These are phyloP conservation scores for Venturia carpophila DNA, from an alignment of 2,329 filamentous ascomycete genomes.

Conservation along the genomic window DNA sequence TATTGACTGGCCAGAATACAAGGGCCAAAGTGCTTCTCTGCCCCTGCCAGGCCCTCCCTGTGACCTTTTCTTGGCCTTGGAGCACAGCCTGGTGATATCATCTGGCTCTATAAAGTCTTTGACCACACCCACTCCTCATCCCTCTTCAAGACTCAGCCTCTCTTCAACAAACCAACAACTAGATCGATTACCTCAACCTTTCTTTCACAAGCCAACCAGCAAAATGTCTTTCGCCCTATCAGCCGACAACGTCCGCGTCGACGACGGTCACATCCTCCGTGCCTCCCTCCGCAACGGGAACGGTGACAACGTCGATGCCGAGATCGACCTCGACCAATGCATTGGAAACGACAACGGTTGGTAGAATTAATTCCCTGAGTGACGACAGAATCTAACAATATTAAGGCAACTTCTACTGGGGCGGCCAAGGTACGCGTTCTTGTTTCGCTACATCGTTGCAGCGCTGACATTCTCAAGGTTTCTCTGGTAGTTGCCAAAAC, in stretches of 20 bases:
- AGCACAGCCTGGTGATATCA: constrained; percentile 10
- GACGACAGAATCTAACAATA: neutral
- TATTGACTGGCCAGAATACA: neutral
- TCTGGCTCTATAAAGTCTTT: neutral
- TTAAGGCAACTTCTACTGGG: constrained; percentile 41
- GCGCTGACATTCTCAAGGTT: constrained; percentile 30
- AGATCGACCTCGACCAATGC: constrained; percentile 43
- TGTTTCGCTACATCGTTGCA: neutral
- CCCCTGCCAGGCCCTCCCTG: neutral
- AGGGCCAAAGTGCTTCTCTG: neutral
- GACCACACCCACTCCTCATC: neutral
- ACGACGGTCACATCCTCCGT: constrained; percentile 44
- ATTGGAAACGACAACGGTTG: constrained; percentile 48
- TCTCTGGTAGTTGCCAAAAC: constrained; percentile 40
- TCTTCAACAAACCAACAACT: neutral
- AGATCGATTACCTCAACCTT: neutral
- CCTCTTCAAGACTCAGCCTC: neutral
- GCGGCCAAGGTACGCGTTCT: constrained; percentile 26
- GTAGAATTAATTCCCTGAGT: constrained; percentile 12
- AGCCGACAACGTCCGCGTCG: constrained; percentile 41
- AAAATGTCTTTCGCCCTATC: constrained; percentile 46
- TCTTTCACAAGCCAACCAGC: constrained; percentile 2
- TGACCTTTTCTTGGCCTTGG: neutral
- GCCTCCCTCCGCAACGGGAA: constrained; percentile 36
- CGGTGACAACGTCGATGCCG: constrained; percentile 39